Conservation (phyloP, 305 asterid species). For the Rubia balearica region DNA sequence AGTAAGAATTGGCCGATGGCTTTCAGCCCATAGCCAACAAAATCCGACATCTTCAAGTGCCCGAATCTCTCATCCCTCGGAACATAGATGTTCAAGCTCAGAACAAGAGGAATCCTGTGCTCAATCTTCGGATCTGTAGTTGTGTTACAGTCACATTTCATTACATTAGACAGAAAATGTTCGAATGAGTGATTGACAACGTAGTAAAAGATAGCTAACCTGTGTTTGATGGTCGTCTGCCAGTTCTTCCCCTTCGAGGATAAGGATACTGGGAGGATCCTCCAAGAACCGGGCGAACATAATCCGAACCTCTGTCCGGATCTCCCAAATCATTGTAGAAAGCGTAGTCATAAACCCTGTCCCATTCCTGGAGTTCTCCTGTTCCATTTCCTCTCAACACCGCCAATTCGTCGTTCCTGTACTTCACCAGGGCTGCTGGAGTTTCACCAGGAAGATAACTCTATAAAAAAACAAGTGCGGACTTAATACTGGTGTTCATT, state of each 20-base stretch:
- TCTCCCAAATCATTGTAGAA: constrained; percentile 34
- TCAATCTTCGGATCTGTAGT: constrained; percentile 26
- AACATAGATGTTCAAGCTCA: constrained; percentile 24
- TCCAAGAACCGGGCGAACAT: constrained; percentile 33
- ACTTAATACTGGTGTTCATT: neutral
- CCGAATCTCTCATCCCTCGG: constrained; percentile 31
- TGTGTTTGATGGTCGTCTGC: constrained; percentile 25
- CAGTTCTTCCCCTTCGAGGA: constrained; percentile 40
- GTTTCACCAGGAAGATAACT: constrained; percentile 33
- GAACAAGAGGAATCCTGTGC: constrained; percentile 19
- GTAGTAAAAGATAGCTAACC: constrained; percentile 11
- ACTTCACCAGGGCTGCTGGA: constrained; percentile 24
- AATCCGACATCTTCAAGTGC: constrained; percentile 24
- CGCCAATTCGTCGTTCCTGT: constrained; percentile 29
- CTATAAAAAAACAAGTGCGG: constrained; percentile 7
- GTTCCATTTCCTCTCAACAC: constrained; percentile 32
- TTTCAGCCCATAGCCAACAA: constrained; percentile 18
- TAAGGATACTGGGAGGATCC: constrained; percentile 33
- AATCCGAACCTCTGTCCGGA: constrained; percentile 21
- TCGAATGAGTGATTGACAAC: neutral
- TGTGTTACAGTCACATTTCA: neutral
- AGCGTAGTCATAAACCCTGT: constrained; percentile 39
- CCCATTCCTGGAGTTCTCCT: constrained; percentile 36
- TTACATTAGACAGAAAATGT: neutral
- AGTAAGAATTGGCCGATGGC: constrained; percentile 22